phyloP scores from a whole-genome alignment of 2,329 filamentous ascomycete genomes.

The Penicillium sclerotiorum region DNA sequence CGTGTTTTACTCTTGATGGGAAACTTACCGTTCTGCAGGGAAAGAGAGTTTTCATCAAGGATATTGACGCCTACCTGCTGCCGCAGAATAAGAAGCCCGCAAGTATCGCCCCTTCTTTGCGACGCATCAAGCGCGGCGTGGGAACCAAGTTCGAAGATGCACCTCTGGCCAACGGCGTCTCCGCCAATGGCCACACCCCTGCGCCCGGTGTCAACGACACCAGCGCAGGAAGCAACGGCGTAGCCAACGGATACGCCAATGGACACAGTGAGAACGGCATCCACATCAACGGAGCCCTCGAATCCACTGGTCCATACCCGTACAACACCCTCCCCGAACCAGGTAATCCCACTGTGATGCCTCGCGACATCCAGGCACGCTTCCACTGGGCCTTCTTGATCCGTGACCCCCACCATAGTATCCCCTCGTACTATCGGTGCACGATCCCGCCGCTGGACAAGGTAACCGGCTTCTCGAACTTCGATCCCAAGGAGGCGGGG shows the following conservation, averaged over 20 bases:
- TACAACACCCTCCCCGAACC: constrained; percentile 63
- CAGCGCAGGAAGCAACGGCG: constrained; percentile 3
- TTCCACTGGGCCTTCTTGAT: constrained; percentile 98
- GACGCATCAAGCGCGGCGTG: constrained; percentile 60
- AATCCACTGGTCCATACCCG: constrained; percentile 52
- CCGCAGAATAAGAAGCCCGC: constrained; percentile 71
- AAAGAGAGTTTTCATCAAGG: constrained; percentile 96
- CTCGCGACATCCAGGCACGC: constrained; percentile 68
- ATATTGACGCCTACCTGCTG: constrained; percentile 91
- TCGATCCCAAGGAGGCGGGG: constrained; percentile 85
- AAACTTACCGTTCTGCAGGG: constrained; percentile 61
- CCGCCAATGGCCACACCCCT: constrained; percentile 26
- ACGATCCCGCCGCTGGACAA: constrained; percentile 83
- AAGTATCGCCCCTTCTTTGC: constrained; percentile 76
- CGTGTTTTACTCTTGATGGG: constrained; percentile 10
- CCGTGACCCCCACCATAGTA: constrained; percentile 86
- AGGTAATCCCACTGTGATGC: constrained; percentile 83
- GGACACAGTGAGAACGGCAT: constrained; percentile 4
- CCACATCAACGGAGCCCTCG: constrained; percentile 6
- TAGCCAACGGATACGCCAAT: constrained; percentile 14
- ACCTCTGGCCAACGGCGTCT: constrained; percentile 26
- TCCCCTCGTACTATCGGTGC: constrained; percentile 94
- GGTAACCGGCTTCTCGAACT: constrained; percentile 81
- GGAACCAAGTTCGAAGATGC: constrained; percentile 47
- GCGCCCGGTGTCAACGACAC: constrained; percentile 14